Evolutionary conservation across 164 flowering plant species (phyloP).

Genomic region (Sextonia rubra): DNA sequence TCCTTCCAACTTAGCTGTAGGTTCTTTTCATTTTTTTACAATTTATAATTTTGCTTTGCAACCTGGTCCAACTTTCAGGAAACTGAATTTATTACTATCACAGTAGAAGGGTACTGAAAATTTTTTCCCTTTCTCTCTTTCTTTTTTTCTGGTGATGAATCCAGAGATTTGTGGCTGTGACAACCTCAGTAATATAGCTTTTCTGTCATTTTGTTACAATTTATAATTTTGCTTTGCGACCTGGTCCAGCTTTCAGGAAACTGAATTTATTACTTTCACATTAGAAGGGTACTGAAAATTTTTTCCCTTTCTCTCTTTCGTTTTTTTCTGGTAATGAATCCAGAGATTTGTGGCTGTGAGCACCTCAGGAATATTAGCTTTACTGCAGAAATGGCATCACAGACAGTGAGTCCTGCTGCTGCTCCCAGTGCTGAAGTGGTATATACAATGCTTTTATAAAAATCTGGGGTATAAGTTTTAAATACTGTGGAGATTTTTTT

Average conservation of each 20-base stretch:
- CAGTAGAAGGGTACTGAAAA: too few species aligned
- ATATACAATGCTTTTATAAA: not conserved
- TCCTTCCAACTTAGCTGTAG: too few species aligned
- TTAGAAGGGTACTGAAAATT: too few species aligned
- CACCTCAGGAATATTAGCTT: not conserved
- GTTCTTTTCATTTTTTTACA: too few species aligned
- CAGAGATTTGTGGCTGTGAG: not conserved
- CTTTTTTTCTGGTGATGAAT: not conserved
- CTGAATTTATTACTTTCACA: too few species aligned
- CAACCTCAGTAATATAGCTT: not conserved
- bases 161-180: not conserved
- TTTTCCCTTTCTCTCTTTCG: too few species aligned
- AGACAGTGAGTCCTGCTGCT: slow-evolving; percentile 20
- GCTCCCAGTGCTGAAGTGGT: slow-evolving; percentile 53
- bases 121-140: too few species aligned
- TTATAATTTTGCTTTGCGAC: too few species aligned
- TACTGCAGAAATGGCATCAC: slow-evolving; percentile 44
- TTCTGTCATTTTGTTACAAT: not conserved
- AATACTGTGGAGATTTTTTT: not conserved
- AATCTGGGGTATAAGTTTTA: not conserved
- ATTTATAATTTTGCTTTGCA: too few species aligned
- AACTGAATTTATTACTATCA: too few species aligned
- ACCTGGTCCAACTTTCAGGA: too few species aligned
- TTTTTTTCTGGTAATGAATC: not conserved
- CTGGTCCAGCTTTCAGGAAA: too few species aligned